Evolutionary conservation across 768 basidiomycete genomes (phyloP).

Genomic region (Auriculariales sp.): DNA sequence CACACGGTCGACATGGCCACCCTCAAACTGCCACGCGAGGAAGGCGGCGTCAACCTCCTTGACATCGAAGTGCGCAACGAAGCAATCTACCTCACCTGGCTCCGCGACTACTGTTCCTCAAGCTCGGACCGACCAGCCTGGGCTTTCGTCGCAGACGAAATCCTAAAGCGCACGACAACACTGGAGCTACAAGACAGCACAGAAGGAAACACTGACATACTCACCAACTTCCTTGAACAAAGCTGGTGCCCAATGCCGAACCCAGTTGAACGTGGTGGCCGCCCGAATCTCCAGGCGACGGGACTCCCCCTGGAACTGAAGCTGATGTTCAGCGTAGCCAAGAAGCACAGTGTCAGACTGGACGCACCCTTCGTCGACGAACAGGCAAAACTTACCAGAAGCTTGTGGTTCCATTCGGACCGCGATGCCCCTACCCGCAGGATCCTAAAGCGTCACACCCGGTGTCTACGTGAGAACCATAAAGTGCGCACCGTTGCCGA

Average conservation of each 20-base stretch:
- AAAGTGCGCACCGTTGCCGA: too few relatives aligned
- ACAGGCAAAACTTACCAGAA: background rate
- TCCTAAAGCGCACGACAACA: background rate
- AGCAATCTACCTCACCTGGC: slow-evolving; percentile 5
- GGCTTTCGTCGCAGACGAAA: slow-evolving; percentile 16
- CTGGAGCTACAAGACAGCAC: background rate
- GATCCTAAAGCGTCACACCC: too few relatives aligned
- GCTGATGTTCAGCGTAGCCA: background rate
- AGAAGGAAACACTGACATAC: background rate
- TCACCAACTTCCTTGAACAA: background rate
- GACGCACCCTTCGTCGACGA: background rate
- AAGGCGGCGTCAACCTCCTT: background rate
- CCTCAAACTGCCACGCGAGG: background rate
- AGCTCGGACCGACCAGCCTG: slow-evolving; percentile 13
- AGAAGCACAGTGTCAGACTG: background rate
- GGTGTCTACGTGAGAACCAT: too few relatives aligned
- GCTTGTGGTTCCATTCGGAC: too few relatives aligned
- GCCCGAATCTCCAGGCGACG: background rate
- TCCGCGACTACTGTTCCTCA: slow-evolving; percentile 12
- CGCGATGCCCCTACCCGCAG: too few relatives aligned
- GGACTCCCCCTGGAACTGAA: background rate
- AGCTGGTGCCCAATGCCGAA: background rate
- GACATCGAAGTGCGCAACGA: background rate
- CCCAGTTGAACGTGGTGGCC: background rate
- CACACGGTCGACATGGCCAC: background rate